phyloP scores from a whole-genome alignment of 2,329 filamentous ascomycete genomes.

The Fusarium annulatum region DNA sequence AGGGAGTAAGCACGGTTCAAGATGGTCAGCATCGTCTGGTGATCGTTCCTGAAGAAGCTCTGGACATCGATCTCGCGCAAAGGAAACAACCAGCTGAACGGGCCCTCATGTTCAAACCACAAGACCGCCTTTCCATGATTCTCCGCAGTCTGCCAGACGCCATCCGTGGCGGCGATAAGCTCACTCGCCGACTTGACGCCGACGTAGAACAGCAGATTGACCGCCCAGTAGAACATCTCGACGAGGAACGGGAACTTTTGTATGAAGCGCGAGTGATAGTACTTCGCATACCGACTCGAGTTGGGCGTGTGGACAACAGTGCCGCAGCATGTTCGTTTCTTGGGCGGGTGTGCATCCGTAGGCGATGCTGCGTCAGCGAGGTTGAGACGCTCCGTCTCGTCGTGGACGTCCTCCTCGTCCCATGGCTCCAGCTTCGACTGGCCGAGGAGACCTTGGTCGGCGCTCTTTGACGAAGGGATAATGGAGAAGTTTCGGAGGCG shows the following conservation, averaged over 20 bases:
- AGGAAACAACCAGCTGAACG: constrained; percentile 63
- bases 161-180: constrained; percentile 52
- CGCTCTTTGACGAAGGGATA: constrained; percentile 25
- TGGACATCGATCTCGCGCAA: constrained; percentile 64
- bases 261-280: constrained; percentile 71
- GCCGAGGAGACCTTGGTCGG: constrained; percentile 41
- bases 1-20: constrained; percentile 69
- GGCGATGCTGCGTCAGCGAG: constrained; percentile 15
- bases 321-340: constrained; percentile 64
- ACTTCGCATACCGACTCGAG: constrained; percentile 68
- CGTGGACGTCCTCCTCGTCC: constrained; percentile 38
- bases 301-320: constrained; percentile 64
- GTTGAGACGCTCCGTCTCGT: constrained; percentile 33
- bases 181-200: constrained; percentile 42
- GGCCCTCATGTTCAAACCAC: constrained; percentile 63
- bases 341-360: constrained; percentile 54
- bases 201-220: constrained; percentile 72
- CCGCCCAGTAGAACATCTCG: constrained; percentile 79
- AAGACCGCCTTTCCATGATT: constrained; percentile 66
- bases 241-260: constrained; percentile 75
- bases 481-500: constrained; percentile 43
- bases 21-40: constrained; percentile 63
- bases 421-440: constrained; percentile 36
- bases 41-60: constrained; percentile 66
- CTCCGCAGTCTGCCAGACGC: constrained; percentile 66